Conservation (phyloP, 345 rosid genomes). For the Citrus australasica region DNA sequence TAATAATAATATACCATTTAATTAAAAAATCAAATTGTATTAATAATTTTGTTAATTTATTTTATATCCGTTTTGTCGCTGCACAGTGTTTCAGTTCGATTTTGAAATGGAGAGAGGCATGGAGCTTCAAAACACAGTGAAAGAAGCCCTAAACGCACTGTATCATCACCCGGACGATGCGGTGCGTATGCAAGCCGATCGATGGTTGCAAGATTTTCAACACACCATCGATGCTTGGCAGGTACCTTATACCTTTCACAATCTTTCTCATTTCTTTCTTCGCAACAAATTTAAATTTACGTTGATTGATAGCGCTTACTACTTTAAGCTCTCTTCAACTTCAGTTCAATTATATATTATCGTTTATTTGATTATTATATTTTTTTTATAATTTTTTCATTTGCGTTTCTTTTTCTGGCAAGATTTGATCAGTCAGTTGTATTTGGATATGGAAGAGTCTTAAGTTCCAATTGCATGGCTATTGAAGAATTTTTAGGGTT, state of each 20-base stretch:
- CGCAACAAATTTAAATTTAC: not conserved
- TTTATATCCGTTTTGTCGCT: not conserved
- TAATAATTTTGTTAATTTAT: not conserved
- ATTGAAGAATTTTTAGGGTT: not conserved
- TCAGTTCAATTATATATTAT: not conserved
- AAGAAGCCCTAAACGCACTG: constrained; percentile 95
- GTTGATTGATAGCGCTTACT: not conserved
- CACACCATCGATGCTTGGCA: constrained; percentile 99
- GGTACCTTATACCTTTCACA: constrained; percentile 36
- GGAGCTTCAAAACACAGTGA: constrained; percentile 91
- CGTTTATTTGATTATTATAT: constrained; percentile 2
- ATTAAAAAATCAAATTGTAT: not conserved
- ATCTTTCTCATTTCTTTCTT: not conserved
- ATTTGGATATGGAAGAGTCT: not conserved
- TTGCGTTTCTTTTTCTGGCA: not conserved
- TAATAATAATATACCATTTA: not conserved
- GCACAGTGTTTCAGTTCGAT: constrained; percentile 3
- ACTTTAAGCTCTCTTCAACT: not conserved
- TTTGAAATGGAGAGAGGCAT: constrained; percentile 31
- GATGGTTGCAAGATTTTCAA: constrained; percentile 87
- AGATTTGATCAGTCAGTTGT: constrained; percentile 5
- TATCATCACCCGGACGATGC: constrained; percentile 95
- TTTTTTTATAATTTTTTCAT: not conserved
- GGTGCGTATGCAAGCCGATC: constrained; percentile 87
- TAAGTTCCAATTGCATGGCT: not conserved